Evolutionary conservation across 352 stramenopile species (phyloP), one percentile per base, ranked within the genome.

Genomic region (Poterioochromonas sp.): DNA sequence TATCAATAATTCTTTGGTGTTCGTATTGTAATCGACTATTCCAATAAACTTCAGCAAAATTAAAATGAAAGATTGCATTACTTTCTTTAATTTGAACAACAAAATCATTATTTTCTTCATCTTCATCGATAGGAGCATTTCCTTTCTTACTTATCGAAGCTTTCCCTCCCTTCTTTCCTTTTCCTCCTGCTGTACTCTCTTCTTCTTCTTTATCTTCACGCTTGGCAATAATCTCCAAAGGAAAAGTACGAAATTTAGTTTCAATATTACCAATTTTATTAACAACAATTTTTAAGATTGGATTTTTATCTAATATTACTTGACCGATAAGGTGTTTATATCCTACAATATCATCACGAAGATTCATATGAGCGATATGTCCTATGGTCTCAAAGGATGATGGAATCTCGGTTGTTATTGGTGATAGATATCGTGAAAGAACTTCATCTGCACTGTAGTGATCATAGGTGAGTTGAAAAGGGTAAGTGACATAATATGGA

Each of bases 291-390:
- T 88, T 86, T 71, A 98, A 94, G 73, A 87, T 82, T 20, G 86
- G 85, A 58, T 98, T 97, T 86, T 99, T 99, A 83, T 98, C 95
- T 15, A 98, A 84, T 76, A 99, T 94, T 0, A 97, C 93, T 92
- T 92, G 88, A 29, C 93, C 96, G 76, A 99, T 97, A 44, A 98
- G 79, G 78, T 92, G 87, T 82, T 98, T 97, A 86, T 95, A 98
- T 0, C 93, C 94, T 77, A 98, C 82, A 3, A 94, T 85, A 77
- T 94, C 89, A 71, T 96, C 88, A 44, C 93, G 84, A 63, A 99
- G 84, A 83, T 99, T 99, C 20, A 99, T 78, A 83, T 99, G 95
- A 29, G 94, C 94, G 63, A 99, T 89, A 83, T 97, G 93, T 22
- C 95, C 96, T n/a, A 96, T 90, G 8, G 85, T 88, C 83, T 95